A percentile compares a stretch with the other conserved stretches of the same genome.
Evolutionary conservation across 1,284 basidiomycete genomes (phyloP).

Genomic region (Schizophyllum commune): DNA sequence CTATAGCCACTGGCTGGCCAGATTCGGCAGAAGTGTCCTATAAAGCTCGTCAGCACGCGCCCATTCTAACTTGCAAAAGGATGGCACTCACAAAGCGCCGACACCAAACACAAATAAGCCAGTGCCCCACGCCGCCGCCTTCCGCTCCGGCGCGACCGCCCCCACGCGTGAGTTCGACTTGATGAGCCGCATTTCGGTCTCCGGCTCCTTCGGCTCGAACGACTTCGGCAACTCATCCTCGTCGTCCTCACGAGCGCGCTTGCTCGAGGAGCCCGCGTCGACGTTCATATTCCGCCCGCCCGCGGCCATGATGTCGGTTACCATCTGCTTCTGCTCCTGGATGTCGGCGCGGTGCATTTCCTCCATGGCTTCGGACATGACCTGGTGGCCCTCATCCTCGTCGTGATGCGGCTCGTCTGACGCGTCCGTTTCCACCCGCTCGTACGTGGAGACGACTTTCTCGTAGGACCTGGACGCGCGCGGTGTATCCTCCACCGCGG

Average conservation of each 20-base stretch:
- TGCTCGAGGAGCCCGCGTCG: background rate
- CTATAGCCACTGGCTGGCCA: background rate
- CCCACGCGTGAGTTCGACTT: background rate
- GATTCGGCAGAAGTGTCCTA: background rate
- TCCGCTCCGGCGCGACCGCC: background rate
- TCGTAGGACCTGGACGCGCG: no score
- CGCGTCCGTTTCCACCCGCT: no score
- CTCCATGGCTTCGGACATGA: background rate
- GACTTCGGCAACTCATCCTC: background rate
- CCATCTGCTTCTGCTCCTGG: background rate
- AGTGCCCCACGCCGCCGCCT: background rate
- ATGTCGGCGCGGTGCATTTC: background rate
- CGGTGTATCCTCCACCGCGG: background rate
- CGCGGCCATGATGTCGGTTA: background rate
- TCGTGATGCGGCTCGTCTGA: background rate
- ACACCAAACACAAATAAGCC: background rate
- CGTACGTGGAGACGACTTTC: no score
- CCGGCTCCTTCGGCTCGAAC: background rate
- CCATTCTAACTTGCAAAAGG: background rate
- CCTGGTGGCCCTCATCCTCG: background rate
- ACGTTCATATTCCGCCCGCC: background rate
- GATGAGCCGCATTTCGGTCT: background rate
- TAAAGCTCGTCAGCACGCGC: background rate
- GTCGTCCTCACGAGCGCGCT: background rate
- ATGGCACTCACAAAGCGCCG: background rate